phyloP scores from a whole-genome alignment of 768 basidiomycete species.

The Hysterangium stoloniferum region DNA sequence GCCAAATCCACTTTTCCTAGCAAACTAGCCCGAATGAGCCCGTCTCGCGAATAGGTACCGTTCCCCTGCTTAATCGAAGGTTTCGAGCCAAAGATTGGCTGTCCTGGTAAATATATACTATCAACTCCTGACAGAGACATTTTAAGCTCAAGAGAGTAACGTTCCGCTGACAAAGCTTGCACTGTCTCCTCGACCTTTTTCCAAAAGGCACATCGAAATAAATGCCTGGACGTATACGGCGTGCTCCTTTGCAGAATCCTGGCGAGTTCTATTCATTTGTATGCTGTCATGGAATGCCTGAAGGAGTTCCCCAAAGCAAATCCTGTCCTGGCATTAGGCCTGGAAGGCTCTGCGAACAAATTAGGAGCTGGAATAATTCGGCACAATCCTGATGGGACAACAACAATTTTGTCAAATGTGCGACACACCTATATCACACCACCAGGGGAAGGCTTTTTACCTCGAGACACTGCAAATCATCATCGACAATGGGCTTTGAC shows the following conservation, averaged over 20 bases:
- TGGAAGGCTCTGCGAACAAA: slow-evolving; percentile 98
- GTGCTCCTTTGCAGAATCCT: not conserved
- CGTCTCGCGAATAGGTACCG: slow-evolving; percentile 61
- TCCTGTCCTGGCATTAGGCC: slow-evolving; percentile 81
- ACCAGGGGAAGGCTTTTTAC: slow-evolving; percentile 95
- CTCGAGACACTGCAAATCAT: slow-evolving; percentile 90
- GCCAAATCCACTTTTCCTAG: slow-evolving; percentile 65
- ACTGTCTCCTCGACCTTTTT: no score
- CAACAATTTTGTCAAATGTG: slow-evolving; percentile 80
- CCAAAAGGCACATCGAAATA: no score
- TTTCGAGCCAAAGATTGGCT: slow-evolving; percentile 41
- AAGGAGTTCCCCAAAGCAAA: slow-evolving; percentile 35
- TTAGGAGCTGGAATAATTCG: slow-evolving; percentile 89
- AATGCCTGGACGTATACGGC: no score
- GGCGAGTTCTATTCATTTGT: not conserved
- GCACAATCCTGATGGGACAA: slow-evolving; percentile 66
- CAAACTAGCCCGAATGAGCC: slow-evolving; percentile 59
- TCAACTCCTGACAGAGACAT: no score
- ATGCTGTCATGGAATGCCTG: not conserved
- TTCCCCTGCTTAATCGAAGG: slow-evolving; percentile 33
- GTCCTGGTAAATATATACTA: slow-evolving; percentile 82
- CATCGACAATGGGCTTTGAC: slow-evolving; percentile 88
- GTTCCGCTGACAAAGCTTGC: no score
- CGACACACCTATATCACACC: slow-evolving; percentile 99
- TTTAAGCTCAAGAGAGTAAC: no score